Evolutionary conservation across 495 filamentous ascomycete genomes (phyloP).

Genomic region (Penicillium dipodomyicola): DNA sequence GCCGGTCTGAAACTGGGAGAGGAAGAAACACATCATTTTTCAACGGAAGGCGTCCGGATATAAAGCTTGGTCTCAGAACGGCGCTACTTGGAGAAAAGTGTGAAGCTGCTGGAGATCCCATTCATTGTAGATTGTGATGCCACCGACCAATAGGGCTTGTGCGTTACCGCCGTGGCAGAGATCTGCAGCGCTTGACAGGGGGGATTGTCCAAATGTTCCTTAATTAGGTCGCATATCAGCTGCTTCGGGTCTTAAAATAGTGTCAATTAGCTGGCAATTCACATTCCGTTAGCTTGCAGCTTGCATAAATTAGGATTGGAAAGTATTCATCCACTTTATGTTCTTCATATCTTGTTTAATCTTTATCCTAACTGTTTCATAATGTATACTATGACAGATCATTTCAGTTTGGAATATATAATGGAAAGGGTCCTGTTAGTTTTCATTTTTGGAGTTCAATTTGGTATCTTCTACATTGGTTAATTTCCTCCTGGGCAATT

Average conservation of each 20-base stretch:
- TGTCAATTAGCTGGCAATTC: conserved; percentile 23
- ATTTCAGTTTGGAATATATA: background rate
- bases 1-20: background rate
- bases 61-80: conserved; percentile 23
- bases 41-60: conserved; percentile 28
- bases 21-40: conserved; percentile 1
- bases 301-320: background rate
- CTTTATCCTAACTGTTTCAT: background rate
- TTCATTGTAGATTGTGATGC: conserved; percentile 5
- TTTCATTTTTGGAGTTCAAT: background rate
- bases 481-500: background rate
- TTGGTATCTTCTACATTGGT: background rate
- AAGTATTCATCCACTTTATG: background rate
- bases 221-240: conserved; percentile 24
- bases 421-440: background rate
- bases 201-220: conserved; percentile 11
- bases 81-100: conserved; percentile 7
- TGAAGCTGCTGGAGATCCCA: conserved; percentile 12
- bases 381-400: background rate
- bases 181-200: conserved; percentile 12
- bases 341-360: background rate
- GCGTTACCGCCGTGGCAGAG: conserved; percentile 25
- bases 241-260: conserved; percentile 24
- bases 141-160: conserved; percentile 15
- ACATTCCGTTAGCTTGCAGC: background rate